Conservation (phyloP, 129 eudicot species). For the Pseudognaphalium luteoalbum region DNA sequence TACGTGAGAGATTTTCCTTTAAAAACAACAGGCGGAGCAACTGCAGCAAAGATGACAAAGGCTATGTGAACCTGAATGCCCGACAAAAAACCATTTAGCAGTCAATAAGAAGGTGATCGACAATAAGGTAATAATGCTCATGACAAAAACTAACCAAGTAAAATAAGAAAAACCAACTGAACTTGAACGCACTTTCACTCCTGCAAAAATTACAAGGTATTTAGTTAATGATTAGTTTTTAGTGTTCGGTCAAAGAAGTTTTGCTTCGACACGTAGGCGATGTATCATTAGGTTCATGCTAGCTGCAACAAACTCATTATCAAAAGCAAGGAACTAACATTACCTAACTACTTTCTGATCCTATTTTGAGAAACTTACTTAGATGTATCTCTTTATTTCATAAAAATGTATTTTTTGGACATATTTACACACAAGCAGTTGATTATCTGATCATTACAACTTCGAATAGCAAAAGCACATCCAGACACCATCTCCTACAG, state of each 20-base stretch:
- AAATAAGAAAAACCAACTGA: conserved; percentile 78
- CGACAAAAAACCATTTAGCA: not conserved
- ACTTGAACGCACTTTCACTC: conserved; percentile 84
- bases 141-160: conserved; percentile 50
- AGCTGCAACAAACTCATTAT: not conserved
- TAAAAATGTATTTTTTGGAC: not conserved
- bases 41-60: conserved; percentile 77
- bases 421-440: not conserved
- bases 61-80: conserved; percentile 71
- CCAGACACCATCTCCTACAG: not conserved
- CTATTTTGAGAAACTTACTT: not conserved
- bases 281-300: not conserved
- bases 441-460: not conserved
- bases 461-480: not conserved
- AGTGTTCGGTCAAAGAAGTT: not conserved
- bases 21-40: conserved; percentile 94
- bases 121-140: not conserved
- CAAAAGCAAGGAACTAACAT: not conserved
- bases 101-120: not conserved
- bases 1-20: conserved; percentile 93
- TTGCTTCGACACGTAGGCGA: not conserved
- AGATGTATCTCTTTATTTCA: not conserved
- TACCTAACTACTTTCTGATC: not conserved
- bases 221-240: not conserved
- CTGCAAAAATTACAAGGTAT: conserved; percentile 38